Percentiles rank a stretch among this genome's conserved stretches.
Evolutionary conservation across 2,329 filamentous ascomycete species (phyloP).

Genomic region (Ophiostoma pallidulum): DNA sequence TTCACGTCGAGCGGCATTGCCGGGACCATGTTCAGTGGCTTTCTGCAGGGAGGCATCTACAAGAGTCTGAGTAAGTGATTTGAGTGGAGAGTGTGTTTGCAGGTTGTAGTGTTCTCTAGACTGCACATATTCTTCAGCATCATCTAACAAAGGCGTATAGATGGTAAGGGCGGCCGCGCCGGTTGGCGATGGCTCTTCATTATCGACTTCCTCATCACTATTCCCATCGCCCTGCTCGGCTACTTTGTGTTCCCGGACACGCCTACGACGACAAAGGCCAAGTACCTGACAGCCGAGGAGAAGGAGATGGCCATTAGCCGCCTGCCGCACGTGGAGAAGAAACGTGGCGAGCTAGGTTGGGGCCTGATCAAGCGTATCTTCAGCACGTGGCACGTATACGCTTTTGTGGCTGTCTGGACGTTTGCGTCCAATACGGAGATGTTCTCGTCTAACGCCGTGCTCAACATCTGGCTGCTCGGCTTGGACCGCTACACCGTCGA

Average conservation of each 20-base stretch:
- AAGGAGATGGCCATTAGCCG: conserved; percentile 3
- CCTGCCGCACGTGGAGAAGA: not conserved
- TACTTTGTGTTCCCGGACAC: conserved; percentile 16
- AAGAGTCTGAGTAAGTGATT: conserved; percentile 18
- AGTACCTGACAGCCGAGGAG: conserved; percentile 1
- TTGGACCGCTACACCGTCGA: conserved; percentile 29
- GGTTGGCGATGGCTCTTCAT: conserved; percentile 33
- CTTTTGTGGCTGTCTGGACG: not conserved
- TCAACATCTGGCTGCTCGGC: conserved; percentile 16
- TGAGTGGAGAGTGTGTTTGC: not conserved
- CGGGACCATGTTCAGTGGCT: conserved; percentile 24
- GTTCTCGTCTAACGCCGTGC: conserved; percentile 4
- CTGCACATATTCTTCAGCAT: no score
- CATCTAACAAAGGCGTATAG: no score
- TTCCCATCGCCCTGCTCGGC: conserved; percentile 17
- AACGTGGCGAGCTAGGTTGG: conserved; percentile 1
- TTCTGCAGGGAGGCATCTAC: conserved; percentile 29
- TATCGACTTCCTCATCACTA: conserved; percentile 25
- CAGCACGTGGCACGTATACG: conserved; percentile 7
- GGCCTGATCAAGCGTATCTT: not conserved
- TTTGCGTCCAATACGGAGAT: conserved; percentile 8
- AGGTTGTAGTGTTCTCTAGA: no score
- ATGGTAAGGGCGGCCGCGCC: conserved; percentile 10
- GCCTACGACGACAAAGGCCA: not conserved
- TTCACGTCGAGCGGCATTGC: conserved; percentile 28